Percentiles rank a stretch among this genome's conserved stretches.
Conservation (phyloP, 371 early-diverging fungal genomes). For the Haplosporangium sp. region DNA sequence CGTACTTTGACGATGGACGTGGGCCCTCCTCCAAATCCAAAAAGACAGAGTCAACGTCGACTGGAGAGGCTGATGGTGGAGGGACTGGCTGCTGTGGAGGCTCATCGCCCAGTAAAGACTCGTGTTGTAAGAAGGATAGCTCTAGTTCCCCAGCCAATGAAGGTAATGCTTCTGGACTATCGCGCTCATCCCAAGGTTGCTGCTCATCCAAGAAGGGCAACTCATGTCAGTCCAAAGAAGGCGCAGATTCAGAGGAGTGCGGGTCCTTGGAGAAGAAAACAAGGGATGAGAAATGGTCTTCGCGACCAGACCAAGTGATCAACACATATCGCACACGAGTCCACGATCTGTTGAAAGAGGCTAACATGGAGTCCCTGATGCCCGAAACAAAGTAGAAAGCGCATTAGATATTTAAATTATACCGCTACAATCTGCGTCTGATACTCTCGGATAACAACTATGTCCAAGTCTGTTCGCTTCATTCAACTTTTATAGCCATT, state of each 20-base stretch:
- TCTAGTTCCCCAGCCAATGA: not conserved
- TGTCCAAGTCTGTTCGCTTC: too few relatives aligned
- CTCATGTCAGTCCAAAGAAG: constrained; percentile 5
- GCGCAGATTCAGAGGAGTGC: not conserved
- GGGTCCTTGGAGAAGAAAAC: not conserved
- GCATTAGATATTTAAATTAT: not conserved
- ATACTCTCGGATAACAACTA: too few relatives aligned
- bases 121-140: constrained; percentile 26
- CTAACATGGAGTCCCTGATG: constrained; percentile 18
- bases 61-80: not conserved
- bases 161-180: not conserved
- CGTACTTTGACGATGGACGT: constrained; percentile 42
- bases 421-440: too few relatives aligned
- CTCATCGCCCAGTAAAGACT: constrained; percentile 3
- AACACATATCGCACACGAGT: constrained; percentile 23
- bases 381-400: not conserved
- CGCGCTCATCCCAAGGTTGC: constrained; percentile 1
- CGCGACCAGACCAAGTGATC: constrained; percentile 38
- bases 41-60: not conserved
- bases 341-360: constrained; percentile 22
- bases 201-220: constrained; percentile 17
- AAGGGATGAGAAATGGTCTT: constrained; percentile 9
- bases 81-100: constrained; percentile 19
- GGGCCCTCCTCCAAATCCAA: constrained; percentile 1
- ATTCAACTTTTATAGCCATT: too few relatives aligned